A percentile compares a stretch with the other conserved stretches of the same genome.
Evolutionary conservation across 148 eudicot genomes (phyloP).

Genomic region (Fagopyrum homotropicum): DNA sequence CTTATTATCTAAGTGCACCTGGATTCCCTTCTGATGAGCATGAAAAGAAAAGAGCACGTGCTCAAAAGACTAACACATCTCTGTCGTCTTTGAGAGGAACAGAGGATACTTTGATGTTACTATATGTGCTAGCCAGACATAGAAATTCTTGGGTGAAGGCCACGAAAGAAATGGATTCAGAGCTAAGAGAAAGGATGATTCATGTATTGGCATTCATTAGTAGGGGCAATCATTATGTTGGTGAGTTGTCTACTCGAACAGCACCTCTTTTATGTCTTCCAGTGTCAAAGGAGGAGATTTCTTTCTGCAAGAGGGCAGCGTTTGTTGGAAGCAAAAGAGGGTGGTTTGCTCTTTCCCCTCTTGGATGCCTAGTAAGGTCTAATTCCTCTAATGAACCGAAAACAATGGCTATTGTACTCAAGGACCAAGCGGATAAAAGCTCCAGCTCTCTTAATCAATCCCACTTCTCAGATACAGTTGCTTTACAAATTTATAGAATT

Average conservation of each 20-base stretch:
- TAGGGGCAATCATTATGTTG: conserved; percentile 42
- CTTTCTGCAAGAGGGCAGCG: conserved; percentile 44
- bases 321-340: conserved; percentile 60
- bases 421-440: conserved; percentile 31
- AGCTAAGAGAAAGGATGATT: conserved; percentile 71
- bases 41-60: conserved; percentile 73
- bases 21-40: conserved; percentile 46
- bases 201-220: conserved; percentile 91
- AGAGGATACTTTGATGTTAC: conserved; percentile 62
- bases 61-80: conserved; percentile 48
- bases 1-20: conserved; percentile 66
- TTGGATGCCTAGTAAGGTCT: conserved; percentile 44
- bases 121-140: conserved; percentile 63
- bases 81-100: conserved; percentile 63
- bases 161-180: conserved; percentile 63
- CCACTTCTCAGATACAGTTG: conserved; percentile 62
- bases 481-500: conserved; percentile 61
- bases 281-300: conserved; percentile 58
- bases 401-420: conserved; percentile 40
- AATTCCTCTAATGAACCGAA: conserved; percentile 34
- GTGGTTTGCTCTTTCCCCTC: conserved; percentile 81
- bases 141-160: conserved; percentile 65
- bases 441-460: conserved; percentile 31
- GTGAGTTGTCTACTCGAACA: conserved; percentile 39
- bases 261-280: conserved; percentile 65